Conservation (phyloP, 2,329 filamentous ascomycete species). For the Ilyonectria robusta region DNA sequence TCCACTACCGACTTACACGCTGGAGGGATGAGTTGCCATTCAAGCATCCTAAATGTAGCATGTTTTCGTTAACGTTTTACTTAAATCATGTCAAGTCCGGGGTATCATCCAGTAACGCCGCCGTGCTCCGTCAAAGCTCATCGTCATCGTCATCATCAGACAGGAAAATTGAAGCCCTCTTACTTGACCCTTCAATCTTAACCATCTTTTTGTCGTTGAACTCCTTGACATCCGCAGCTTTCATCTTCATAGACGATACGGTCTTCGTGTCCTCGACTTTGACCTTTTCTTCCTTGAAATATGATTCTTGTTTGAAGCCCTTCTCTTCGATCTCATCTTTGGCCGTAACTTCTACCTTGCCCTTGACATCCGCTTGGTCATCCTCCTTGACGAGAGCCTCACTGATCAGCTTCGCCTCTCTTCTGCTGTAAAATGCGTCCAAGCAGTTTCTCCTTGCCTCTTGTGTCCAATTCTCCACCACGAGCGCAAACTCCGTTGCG, state of each 20-base stretch:
- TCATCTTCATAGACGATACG: constrained; percentile 11
- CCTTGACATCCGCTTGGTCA: constrained; percentile 38
- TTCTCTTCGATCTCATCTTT: constrained; percentile 35
- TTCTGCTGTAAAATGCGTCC: constrained; percentile 82
- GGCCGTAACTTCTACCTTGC: constrained; percentile 20
- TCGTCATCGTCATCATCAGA: constrained; percentile 57
- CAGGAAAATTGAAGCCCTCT: constrained; percentile 54
- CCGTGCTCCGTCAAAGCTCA: constrained; percentile 49
- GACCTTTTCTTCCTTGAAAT: constrained; percentile 25
- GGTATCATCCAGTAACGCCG: constrained; percentile 42
- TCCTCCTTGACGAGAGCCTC: constrained; percentile 44
- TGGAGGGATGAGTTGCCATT: no score
- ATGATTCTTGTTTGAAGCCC: constrained; percentile 19
- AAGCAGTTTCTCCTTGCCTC: constrained; percentile 84
- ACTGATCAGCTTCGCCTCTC: constrained; percentile 67
- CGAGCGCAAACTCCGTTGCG: constrained; percentile 87
- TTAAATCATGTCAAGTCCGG: constrained; percentile 28
- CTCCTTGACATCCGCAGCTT: constrained; percentile 23
- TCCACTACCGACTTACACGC: not conserved
- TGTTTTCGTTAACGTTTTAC: not conserved
- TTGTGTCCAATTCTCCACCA: constrained; percentile 92
- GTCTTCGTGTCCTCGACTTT: constrained; percentile 32
- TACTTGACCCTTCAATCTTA: constrained; percentile 43
- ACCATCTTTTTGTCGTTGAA: constrained; percentile 35
- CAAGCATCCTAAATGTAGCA: not conserved